A percentile compares a stretch with the other conserved stretches of the same genome.
Conservation (phyloP, 805 yeast species). For the Yarrowia sp. region DNA sequence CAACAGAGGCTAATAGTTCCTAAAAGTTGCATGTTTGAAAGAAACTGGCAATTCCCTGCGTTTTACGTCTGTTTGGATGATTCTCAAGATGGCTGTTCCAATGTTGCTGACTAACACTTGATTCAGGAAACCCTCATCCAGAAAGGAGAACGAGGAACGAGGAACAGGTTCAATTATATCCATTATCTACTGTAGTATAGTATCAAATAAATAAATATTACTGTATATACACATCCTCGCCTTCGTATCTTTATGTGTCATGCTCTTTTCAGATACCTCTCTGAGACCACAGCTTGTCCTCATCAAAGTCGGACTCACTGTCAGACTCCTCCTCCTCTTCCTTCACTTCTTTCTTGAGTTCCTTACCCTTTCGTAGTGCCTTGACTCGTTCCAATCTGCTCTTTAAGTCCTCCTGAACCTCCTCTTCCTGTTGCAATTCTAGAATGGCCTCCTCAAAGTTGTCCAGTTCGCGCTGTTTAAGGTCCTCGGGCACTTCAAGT, state of each 20-base stretch:
- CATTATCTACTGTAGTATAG: too few species aligned
- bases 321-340: neutral
- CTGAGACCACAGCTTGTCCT: conserved; percentile 7
- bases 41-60: too few species aligned
- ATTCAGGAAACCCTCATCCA: too few species aligned
- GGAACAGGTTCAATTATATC: too few species aligned
- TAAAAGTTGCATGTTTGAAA: too few species aligned
- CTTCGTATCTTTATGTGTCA: too few species aligned
- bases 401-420: neutral
- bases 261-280: neutral
- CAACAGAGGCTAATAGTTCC: too few species aligned
- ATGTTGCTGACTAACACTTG: too few species aligned
- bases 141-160: too few species aligned
- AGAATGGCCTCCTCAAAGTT: neutral
- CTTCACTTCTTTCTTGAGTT: neutral
- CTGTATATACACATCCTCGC: neutral
- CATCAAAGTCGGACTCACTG: neutral
- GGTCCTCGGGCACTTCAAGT: neutral
- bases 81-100: too few species aligned
- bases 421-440: conserved; percentile 14
- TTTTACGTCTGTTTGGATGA: too few species aligned
- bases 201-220: neutral
- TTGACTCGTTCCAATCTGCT: neutral
- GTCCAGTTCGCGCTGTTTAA: conserved; percentile 1
- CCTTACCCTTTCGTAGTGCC: neutral